Conservation (phyloP, 768 basidiomycete genomes). For the Termitomyces sp. region DNA sequence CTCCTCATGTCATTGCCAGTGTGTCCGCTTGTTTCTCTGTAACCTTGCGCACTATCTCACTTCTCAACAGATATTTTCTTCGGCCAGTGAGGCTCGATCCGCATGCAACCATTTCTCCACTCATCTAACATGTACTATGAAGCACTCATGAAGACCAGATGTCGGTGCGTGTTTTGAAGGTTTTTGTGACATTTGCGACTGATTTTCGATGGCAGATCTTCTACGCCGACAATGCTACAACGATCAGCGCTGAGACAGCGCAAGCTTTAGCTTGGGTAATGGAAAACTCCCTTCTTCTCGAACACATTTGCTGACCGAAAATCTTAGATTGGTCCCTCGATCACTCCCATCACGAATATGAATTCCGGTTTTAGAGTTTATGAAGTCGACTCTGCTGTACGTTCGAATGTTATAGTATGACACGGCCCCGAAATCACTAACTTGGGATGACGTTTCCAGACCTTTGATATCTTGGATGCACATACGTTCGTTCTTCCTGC, state of each 20-base stretch:
- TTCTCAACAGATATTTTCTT: constrained; percentile 55
- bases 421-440: background rate
- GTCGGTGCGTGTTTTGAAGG: constrained; percentile 32
- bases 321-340: constrained; percentile 58
- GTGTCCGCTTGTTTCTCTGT: constrained; percentile 17
- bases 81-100: constrained; percentile 41
- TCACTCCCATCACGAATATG: constrained; percentile 67
- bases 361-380: constrained; percentile 77
- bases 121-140: background rate
- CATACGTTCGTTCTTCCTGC: constrained; percentile 50
- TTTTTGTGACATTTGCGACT: background rate
- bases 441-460: constrained; percentile 29
- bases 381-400: constrained; percentile 63
- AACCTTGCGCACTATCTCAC: background rate
- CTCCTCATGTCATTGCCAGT: constrained; percentile 75
- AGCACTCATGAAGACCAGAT: constrained; percentile 67
- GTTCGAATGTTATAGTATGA: constrained; percentile 13
- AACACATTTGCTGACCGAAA: background rate
- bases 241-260: constrained; percentile 50
- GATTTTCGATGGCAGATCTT: constrained; percentile 44
- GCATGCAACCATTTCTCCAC: background rate
- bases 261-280: constrained; percentile 38
- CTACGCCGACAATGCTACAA: constrained; percentile 67
- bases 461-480: constrained; percentile 74
- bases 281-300: background rate